Evolutionary conservation across 140 eudicot genomes (phyloP), one percentile per base, ranked within the genome.

Genomic region (Erigeron philadelphicus): DNA sequence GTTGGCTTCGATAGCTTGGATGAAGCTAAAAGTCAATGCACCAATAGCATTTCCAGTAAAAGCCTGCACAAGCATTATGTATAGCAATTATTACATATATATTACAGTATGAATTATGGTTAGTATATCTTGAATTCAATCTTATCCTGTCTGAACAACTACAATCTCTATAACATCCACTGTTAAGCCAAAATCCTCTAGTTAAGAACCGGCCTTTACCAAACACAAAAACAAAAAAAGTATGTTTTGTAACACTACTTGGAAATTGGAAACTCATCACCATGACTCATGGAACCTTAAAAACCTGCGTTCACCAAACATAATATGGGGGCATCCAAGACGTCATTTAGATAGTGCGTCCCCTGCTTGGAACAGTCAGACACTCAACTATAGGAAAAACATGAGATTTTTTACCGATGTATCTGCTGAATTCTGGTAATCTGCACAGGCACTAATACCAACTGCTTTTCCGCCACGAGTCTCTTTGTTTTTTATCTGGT

Each of bases 11-110:
- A 88, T 45, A 12, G 90, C 81, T 65, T 88, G 66, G 71, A 88
- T 79, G 77, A 88, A 84, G 85, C 96, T 79, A 62, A 50, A 84
- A 3, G 97, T 90, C 78, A 90, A 73, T 68, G 87, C 96, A 66
- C 97, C 90, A 11, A 70, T 82, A 72, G 88, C 74, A 3, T 53
- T 41, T 10, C 86, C 95, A 31, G 95, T 80, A 75, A 80, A 82
- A 64, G 76, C 85, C 95, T 89, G 83, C 68, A 72, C 10, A 52
- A n/a, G 57, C 57, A 2, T 52, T 52, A 66, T 31, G 11, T 8
- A 47, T 56, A 21, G 25, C 25, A 21, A 21, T 21, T 21, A 21
- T 3, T 10, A 48, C 16, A 11, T 48, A 48, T 11, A 12, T 13
- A 12, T 13, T n/a, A n/a, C n/a, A n/a, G n/a, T n/a, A 5, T 12